Conservation (phyloP, 371 early-diverging fungal species). For the Apophysomyces trapeziformis region DNA sequence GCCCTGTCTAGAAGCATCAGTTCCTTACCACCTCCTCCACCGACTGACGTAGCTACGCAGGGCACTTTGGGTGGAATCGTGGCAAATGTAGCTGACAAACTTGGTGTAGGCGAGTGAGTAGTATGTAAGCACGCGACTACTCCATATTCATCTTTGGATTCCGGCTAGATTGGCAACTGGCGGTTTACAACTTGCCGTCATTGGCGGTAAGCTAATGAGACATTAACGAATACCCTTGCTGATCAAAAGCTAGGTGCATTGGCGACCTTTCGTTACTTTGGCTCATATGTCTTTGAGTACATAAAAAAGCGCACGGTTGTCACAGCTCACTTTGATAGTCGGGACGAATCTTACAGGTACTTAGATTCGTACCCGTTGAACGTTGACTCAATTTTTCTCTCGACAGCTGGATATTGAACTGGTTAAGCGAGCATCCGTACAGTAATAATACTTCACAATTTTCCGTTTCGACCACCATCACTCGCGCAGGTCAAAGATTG, state of each 20-base stretch:
- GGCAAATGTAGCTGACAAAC: slow-evolving; percentile 46
- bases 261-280: slow-evolving; percentile 52
- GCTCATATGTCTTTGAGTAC: slow-evolving; percentile 51
- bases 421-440: slow-evolving; percentile 66
- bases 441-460: slow-evolving; percentile 58
- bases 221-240: neutral
- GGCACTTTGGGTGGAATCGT: slow-evolving; percentile 52
- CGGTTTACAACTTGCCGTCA: slow-evolving; percentile 46
- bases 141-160: neutral
- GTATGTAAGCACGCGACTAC: neutral
- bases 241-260: slow-evolving; percentile 24
- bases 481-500: slow-evolving; percentile 50
- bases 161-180: slow-evolving; percentile 56
- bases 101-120: slow-evolving; percentile 59
- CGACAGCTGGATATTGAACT: slow-evolving; percentile 56
- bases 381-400: neutral
- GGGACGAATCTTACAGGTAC: slow-evolving; percentile 66
- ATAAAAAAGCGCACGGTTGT: slow-evolving; percentile 60
- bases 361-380: neutral
- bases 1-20: slow-evolving; percentile 8
- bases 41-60: slow-evolving; percentile 28
- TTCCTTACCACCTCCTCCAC: slow-evolving; percentile 22
- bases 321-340: slow-evolving; percentile 63
- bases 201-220: slow-evolving; percentile 37
- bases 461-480: slow-evolving; percentile 61